Evolutionary conservation across 139 green algal species (phyloP).

Genomic region (Deuterostichococcus epilithicus): DNA sequence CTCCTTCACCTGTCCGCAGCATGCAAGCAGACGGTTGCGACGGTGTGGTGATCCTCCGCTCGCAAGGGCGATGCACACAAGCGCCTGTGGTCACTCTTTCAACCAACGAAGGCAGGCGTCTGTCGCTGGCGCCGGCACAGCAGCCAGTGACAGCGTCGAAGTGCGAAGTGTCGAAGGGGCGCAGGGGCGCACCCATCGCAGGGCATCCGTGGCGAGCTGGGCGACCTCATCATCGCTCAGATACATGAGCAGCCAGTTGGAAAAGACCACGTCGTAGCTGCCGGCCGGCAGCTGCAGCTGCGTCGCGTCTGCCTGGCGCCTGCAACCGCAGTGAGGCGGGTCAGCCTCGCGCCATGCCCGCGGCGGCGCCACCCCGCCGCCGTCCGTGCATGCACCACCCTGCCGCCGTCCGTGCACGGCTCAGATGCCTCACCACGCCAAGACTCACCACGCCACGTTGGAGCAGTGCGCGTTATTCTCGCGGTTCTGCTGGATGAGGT

Average conservation of each 20-base stretch:
- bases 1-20: constrained; percentile 40
- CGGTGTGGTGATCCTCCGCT: too few species aligned
- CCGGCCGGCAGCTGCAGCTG: constrained; percentile 42
- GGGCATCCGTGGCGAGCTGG: constrained; percentile 49
- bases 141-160: background rate
- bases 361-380: too few species aligned
- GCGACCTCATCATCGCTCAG: constrained; percentile 74
- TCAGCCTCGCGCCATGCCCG: background rate
- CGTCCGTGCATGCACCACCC: background rate
- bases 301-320: constrained; percentile 54
- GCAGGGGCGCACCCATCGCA: constrained; percentile 65
- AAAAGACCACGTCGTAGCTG: constrained; percentile 76
- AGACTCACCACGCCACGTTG: constrained; percentile 32
- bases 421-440: background rate
- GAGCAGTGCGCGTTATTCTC: constrained; percentile 32
- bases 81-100: too few species aligned
- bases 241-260: constrained; percentile 96
- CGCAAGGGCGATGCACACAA: too few species aligned
- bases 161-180: too few species aligned
- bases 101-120: background rate
- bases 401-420: background rate
- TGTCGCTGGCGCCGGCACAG: background rate
- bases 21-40: background rate
- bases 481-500: constrained; percentile 69
- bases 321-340: background rate